Evolutionary conservation across 345 rosid species (phyloP).

Genomic region (Zanthoxylum bungeanum): DNA sequence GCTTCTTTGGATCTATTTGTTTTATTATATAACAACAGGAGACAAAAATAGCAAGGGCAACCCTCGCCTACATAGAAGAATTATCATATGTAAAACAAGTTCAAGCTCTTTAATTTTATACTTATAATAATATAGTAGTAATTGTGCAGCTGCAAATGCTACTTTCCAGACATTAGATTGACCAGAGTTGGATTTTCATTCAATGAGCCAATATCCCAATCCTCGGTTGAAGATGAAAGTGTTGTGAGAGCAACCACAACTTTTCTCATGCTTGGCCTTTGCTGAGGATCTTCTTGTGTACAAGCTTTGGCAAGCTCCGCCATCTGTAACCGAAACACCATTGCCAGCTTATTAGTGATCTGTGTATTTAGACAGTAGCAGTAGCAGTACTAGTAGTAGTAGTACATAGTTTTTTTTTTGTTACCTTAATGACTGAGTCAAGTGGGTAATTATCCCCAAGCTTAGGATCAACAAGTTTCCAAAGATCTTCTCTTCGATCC

Average conservation of each 20-base stretch:
- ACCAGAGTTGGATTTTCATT: conserved; percentile 60
- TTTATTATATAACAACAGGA: too few species aligned
- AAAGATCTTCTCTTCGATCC: conserved; percentile 53
- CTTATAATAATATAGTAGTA: neutral
- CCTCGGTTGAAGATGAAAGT: conserved; percentile 74
- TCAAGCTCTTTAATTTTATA: too few species aligned
- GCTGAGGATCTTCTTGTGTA: conserved; percentile 68
- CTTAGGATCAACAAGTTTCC: conserved; percentile 62
- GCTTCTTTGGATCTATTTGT: too few species aligned
- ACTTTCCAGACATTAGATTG: conserved; percentile 81
- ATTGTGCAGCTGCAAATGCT: conserved; percentile 6
- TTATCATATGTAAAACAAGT: neutral
- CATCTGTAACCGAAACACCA: conserved; percentile 48
- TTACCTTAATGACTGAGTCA: conserved; percentile 68
- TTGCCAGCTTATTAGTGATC: neutral
- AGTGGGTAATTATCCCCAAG: conserved; percentile 68
- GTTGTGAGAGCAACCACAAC: conserved; percentile 83
- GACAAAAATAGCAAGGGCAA: too few species aligned
- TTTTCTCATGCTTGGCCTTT: conserved; percentile 86
- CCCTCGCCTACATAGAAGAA: too few species aligned
- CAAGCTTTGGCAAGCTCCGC: conserved; percentile 82
- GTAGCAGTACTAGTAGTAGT: neutral
- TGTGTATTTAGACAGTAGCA: too few species aligned
- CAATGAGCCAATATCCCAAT: conserved; percentile 63
- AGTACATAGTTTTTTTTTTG: neutral